Conservation (phyloP, 2,329 filamentous ascomycete genomes). For the Chaetothyriales sp. region DNA sequence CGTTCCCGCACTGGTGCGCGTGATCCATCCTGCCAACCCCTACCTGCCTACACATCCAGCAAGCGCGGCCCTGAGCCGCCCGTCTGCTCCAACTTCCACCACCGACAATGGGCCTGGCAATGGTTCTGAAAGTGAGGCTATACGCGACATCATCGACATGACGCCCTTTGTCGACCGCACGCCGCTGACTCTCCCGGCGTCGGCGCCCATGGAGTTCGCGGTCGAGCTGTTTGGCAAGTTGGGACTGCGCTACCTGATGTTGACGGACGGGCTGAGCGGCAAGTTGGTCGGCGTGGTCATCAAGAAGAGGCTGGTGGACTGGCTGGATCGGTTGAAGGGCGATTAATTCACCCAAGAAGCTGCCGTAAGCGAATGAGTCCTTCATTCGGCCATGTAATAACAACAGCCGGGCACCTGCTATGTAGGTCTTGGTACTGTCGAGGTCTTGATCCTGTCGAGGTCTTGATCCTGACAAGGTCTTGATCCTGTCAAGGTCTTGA, state of each 20-base stretch:
- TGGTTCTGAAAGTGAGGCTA: conserved; percentile 46
- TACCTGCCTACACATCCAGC: too few species aligned
- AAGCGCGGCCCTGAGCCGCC: too few species aligned
- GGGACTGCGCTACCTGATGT: conserved; percentile 38
- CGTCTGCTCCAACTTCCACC: too few species aligned
- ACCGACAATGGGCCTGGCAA: conserved; percentile 20
- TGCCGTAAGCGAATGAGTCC: too few species aligned
- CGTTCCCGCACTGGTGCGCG: not conserved
- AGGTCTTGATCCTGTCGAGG: too few species aligned
- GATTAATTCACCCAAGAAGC: not conserved
- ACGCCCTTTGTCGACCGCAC: conserved; percentile 41
- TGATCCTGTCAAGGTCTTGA: too few species aligned
- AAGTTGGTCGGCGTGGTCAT: conserved; percentile 41
- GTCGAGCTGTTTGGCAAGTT: conserved; percentile 49
- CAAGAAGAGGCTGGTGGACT: conserved; percentile 44
- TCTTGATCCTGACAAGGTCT: too few species aligned
- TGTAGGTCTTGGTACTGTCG: too few species aligned
- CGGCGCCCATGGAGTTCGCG: conserved; percentile 44
- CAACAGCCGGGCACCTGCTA: too few species aligned
- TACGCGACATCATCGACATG: conserved; percentile 45
- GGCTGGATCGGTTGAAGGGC: conserved; percentile 32
- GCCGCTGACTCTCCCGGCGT: conserved; percentile 37
- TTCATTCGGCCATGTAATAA: too few species aligned
- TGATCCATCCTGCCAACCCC: not conserved
- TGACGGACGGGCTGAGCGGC: conserved; percentile 40